Evolutionary conservation across 2,329 filamentous ascomycete genomes (phyloP), one percentile per base, ranked within the genome.

Genomic region (Lasiodiplodia sp.): DNA sequence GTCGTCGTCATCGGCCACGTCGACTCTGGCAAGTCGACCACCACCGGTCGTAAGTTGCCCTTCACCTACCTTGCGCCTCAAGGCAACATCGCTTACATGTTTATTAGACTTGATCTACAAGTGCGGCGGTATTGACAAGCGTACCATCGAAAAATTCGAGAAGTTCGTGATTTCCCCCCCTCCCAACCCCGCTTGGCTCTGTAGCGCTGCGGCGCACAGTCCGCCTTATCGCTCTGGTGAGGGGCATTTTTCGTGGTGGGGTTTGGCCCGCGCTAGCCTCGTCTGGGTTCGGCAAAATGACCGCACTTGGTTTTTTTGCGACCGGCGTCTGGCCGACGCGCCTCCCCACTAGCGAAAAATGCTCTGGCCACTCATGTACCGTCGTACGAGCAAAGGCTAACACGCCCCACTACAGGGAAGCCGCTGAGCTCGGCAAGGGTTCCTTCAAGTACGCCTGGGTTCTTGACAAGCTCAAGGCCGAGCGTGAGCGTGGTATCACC

Each of bases 131-230:
- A 99, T 98, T 83, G 96, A 99, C 93, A 94, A 95, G 90, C 95
- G 96, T 94, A 98, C 95, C 86, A 99, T 99, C 84, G 96, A 99
- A 92, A 99, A 99, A 92, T 99, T 99, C 91, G 96, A 99, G 94
- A 99, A 99, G 93, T 25, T 3, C 3, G 25, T 25, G 25, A 25
- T 64, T 52, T 64, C 25, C n/a, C n/a, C n/a, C n/a, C n/a, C n/a
- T n/a, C 21, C 11, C n/a, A 3, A 31, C 5, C 4, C 44, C 16
- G 44, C 25, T 25, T 44, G 83, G 25, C 25, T 64, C 28, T 47
- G 70, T 71, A 68, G 68, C 60, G 71, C 73, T 72, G 71, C 72
- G 62, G 72, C 38, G 11, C 57, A 4, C 38, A 49, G 69, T 75
- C 73, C 75, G 73, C 73, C 75, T 75, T 75, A 73, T 75, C 72